Evolutionary conservation across 2,329 filamentous ascomycete species (phyloP).

Genomic region (Chaetomiaceae sp.): DNA sequence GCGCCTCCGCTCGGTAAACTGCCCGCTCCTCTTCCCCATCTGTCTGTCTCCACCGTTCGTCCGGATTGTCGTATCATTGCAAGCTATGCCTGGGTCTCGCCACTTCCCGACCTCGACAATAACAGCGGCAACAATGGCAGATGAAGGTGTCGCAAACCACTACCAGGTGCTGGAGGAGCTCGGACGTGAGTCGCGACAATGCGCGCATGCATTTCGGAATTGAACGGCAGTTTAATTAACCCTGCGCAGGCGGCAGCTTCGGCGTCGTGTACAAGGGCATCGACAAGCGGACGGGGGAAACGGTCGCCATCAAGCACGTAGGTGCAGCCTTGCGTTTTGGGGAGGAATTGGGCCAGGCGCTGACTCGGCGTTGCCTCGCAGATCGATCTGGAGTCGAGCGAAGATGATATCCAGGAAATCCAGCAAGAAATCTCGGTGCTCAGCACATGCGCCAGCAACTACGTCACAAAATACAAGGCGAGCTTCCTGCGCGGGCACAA

Average conservation of each 20-base stretch:
- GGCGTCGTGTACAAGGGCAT: conserved; percentile 96
- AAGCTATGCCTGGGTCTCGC: neutral
- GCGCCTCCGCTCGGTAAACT: too few relatives aligned
- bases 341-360: neutral
- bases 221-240: conserved; percentile 7
- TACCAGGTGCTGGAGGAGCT: conserved; percentile 97
- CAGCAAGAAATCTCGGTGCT: conserved; percentile 95
- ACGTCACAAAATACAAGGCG: conserved; percentile 92
- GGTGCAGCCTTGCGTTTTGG: conserved; percentile 32
- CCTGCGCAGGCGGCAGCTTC: conserved; percentile 75
- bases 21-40: neutral
- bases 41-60: conserved; percentile 10
- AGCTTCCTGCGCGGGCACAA: conserved; percentile 96
- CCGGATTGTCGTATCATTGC: neutral
- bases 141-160: conserved; percentile 70
- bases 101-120: neutral
- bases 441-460: conserved; percentile 89
- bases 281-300: conserved; percentile 82
- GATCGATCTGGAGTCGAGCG: conserved; percentile 98
- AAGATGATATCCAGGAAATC: conserved; percentile 97
- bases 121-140: conserved; percentile 41
- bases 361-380: conserved; percentile 37
- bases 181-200: conserved; percentile 63
- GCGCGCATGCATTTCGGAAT: neutral
- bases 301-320: conserved; percentile 96